A percentile compares a stretch with the other conserved stretches of the same genome.
These are phyloP conservation scores for Lindgomyces ingoldianus DNA, from an alignment of 495 filamentous ascomycete genomes.

Conservation along the genomic window DNA sequence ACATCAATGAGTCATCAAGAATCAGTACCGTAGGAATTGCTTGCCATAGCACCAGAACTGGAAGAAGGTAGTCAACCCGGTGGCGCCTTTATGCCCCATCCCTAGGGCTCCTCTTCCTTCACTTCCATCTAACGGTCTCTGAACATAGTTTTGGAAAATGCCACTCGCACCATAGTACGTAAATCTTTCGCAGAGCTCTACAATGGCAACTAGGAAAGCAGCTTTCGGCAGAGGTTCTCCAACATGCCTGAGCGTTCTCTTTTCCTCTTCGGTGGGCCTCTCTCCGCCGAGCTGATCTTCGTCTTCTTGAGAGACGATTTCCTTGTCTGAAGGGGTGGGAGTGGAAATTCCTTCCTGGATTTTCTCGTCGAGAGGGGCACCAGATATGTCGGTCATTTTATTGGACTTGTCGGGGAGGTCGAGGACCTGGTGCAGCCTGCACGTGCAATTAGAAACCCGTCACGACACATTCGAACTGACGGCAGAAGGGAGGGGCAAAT, in stretches of 20 bases:
- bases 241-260: constrained; percentile 26
- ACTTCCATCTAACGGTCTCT: constrained; percentile 49
- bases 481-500: not conserved
- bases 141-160: constrained; percentile 62
- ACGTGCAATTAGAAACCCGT: not conserved
- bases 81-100: constrained; percentile 55
- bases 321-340: constrained; percentile 5
- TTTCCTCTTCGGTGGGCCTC: constrained; percentile 30
- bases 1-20: not conserved
- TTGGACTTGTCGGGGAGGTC: constrained; percentile 17
- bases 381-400: constrained; percentile 26
- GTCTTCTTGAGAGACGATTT: not conserved
- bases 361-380: constrained; percentile 28
- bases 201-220: constrained; percentile 60
- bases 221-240: constrained; percentile 34
- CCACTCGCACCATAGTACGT: constrained; percentile 64
- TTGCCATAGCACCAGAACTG: constrained; percentile 60
- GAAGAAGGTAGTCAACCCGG: constrained; percentile 62
- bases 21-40: too few relatives aligned
- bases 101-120: constrained; percentile 55
- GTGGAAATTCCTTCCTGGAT: not conserved
- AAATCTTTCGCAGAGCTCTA: constrained; percentile 69
- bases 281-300: constrained; percentile 14
- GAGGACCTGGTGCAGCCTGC: constrained; percentile 31
- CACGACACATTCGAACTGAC: too few relatives aligned